Percentiles rank a stretch among this genome's conserved stretches.
Conservation (phyloP, 345 rosid genomes). For the Odontarrhena argentea region DNA sequence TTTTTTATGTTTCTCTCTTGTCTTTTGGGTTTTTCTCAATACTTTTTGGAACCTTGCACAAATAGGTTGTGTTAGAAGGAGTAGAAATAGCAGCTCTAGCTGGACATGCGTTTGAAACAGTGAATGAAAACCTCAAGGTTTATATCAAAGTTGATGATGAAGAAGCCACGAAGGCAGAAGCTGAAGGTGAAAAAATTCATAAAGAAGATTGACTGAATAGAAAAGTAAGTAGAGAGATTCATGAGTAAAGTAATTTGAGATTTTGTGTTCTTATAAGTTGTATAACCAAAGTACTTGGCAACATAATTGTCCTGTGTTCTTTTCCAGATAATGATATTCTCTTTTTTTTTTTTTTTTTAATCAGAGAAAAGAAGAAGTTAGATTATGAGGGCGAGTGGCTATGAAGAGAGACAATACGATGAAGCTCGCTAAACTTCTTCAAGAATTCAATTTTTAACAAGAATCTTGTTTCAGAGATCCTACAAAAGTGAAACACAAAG, state of each 20-base stretch:
- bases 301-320: background rate
- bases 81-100: background rate
- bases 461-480: background rate
- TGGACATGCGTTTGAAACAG: background rate
- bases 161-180: background rate
- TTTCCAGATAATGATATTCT: background rate
- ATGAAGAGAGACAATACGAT: conserved; percentile 16
- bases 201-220: background rate
- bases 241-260: too few species aligned
- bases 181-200: background rate
- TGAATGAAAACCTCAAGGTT: background rate
- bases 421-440: background rate
- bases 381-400: conserved; percentile 4
- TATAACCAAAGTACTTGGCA: too few species aligned
- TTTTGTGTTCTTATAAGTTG: too few species aligned
- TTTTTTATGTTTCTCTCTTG: too few species aligned
- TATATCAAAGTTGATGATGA: background rate
- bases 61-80: conserved; percentile 42
- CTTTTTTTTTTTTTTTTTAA: background rate
- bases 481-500: background rate
- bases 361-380: conserved; percentile 15
- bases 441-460: conserved; percentile 5
- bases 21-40: background rate
- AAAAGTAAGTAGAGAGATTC: background rate
- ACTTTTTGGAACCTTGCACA: background rate